Percentiles rank a stretch among this genome's conserved stretches.
These are phyloP conservation scores for Phialophora expanda DNA, from an alignment of 2,329 filamentous ascomycete genomes.

Conservation along the genomic window DNA sequence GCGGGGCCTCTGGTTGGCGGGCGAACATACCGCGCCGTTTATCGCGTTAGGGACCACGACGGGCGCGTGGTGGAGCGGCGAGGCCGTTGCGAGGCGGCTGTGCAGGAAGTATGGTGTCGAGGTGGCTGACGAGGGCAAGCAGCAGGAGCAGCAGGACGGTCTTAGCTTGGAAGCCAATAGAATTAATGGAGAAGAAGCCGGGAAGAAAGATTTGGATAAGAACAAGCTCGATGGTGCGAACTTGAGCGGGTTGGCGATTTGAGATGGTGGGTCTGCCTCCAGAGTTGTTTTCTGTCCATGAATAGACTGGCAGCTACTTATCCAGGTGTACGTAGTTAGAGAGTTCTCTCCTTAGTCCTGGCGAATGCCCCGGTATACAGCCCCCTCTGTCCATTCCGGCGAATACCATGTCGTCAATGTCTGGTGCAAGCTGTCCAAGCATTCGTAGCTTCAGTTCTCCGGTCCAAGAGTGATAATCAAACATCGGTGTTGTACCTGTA, in stretches of 20 bases:
- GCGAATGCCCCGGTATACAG: background rate
- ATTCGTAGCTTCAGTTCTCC: background rate
- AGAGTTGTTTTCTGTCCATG: background rate
- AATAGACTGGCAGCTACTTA: background rate
- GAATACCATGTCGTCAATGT: background rate
- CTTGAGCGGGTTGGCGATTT: slow-evolving; percentile 31
- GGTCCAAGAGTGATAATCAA: background rate
- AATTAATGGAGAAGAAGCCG: slow-evolving; percentile 5
- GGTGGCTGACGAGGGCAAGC: background rate
- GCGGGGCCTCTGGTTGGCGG: slow-evolving; percentile 79
- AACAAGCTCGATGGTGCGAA: slow-evolving; percentile 27
- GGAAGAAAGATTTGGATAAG: slow-evolving; percentile 22
- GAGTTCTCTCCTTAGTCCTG: background rate
- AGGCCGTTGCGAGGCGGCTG: slow-evolving; percentile 70
- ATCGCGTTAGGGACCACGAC: slow-evolving; percentile 86
- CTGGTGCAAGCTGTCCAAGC: background rate
- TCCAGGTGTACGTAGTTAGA: background rate
- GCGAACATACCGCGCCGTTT: slow-evolving; percentile 90
- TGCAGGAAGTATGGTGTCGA: slow-evolving; percentile 31
- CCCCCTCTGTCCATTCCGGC: background rate
- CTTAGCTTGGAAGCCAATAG: background rate
- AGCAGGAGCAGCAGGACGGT: background rate
- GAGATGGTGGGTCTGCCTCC: background rate
- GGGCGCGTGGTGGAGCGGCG: slow-evolving; percentile 90
- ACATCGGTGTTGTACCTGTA: background rate